phyloP scores from a whole-genome alignment of 495 filamentous ascomycete genomes.

The Penicillium pulvis region DNA sequence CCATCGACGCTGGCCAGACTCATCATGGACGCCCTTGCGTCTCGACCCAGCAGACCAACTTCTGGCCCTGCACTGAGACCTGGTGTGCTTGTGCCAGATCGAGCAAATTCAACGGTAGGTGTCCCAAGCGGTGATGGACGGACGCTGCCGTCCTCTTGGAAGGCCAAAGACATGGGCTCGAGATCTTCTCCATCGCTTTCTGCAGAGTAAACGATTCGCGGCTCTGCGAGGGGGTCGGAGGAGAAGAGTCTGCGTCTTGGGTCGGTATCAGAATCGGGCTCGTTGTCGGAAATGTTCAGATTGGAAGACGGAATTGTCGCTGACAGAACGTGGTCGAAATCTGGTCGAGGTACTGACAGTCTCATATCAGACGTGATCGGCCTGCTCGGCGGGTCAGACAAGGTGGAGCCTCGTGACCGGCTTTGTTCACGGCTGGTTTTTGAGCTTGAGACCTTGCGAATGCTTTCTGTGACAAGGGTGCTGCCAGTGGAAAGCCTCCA shows the following conservation, averaged over 20 bases:
- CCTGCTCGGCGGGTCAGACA: slow-evolving; percentile 8
- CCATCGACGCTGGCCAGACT: slow-evolving; percentile 54
- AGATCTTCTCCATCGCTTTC: neutral
- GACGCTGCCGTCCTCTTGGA: slow-evolving; percentile 13
- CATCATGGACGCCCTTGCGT: slow-evolving; percentile 50
- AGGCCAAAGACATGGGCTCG: neutral
- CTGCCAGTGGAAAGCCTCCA: slow-evolving; percentile 34
- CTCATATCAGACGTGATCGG: slow-evolving; percentile 12
- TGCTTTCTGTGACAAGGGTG: slow-evolving; percentile 12
- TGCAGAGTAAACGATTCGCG: neutral
- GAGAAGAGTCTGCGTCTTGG: neutral
- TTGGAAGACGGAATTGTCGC: slow-evolving; percentile 4
- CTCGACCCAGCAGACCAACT: slow-evolving; percentile 48
- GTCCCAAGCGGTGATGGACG: slow-evolving; percentile 17
- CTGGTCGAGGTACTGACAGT: slow-evolving; percentile 12
- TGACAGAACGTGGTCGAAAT: slow-evolving; percentile 1
- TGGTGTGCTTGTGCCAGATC: slow-evolving; percentile 20
- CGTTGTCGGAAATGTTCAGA: neutral
- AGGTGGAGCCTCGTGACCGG: slow-evolving; percentile 9
- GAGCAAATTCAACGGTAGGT: slow-evolving; percentile 14
- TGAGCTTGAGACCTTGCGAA: slow-evolving; percentile 13
- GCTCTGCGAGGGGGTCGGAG: neutral
- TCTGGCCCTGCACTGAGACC: slow-evolving; percentile 44
- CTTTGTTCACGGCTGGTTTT: slow-evolving; percentile 14
- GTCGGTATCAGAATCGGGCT: neutral